phyloP scores from a whole-genome alignment of 116 monocot species.

The Dioscorea cayenensis region DNA sequence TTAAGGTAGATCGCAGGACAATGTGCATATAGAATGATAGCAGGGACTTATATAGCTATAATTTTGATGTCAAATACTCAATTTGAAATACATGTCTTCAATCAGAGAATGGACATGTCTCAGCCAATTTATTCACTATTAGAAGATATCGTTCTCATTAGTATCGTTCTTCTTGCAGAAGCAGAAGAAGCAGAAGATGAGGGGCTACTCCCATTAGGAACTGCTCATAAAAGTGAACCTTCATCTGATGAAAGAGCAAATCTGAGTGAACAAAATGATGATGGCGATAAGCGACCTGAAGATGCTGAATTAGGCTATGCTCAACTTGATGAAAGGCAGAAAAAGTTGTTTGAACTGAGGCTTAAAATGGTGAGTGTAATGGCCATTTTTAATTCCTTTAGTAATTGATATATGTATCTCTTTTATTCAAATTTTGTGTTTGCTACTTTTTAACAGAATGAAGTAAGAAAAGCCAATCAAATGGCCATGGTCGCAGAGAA shows the following conservation, averaged over 20 bases:
- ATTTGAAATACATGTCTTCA: too few species aligned
- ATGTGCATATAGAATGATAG: too few species aligned
- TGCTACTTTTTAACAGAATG: constrained; percentile 44
- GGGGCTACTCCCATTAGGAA: constrained; percentile 9
- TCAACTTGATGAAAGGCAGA: constrained; percentile 67
- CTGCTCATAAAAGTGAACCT: constrained; percentile 20
- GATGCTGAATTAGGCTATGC: constrained; percentile 48
- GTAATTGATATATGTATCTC: not conserved
- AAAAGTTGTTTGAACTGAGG: constrained; percentile 82
- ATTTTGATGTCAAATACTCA: too few species aligned
- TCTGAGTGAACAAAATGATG: constrained; percentile 19
- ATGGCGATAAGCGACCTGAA: constrained; percentile 14
- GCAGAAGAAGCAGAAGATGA: constrained; percentile 14
- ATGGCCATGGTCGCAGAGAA: constrained; percentile 90
- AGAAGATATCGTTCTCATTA: too few species aligned
- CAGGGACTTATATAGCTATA: too few species aligned
- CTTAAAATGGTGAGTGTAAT: constrained; percentile 65
- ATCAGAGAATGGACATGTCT: too few species aligned
- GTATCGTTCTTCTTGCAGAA: too few species aligned
- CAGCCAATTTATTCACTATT: too few species aligned
- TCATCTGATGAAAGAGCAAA: constrained; percentile 1
- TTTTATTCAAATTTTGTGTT: not conserved
- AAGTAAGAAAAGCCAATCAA: constrained; percentile 95
- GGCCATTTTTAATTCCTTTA: not conserved
- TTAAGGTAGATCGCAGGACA: too few species aligned